Evolutionary conservation across 108 stramenopile genomes (phyloP), one percentile per base, ranked within the genome.

Genomic region (Skeletonema grethae): DNA sequence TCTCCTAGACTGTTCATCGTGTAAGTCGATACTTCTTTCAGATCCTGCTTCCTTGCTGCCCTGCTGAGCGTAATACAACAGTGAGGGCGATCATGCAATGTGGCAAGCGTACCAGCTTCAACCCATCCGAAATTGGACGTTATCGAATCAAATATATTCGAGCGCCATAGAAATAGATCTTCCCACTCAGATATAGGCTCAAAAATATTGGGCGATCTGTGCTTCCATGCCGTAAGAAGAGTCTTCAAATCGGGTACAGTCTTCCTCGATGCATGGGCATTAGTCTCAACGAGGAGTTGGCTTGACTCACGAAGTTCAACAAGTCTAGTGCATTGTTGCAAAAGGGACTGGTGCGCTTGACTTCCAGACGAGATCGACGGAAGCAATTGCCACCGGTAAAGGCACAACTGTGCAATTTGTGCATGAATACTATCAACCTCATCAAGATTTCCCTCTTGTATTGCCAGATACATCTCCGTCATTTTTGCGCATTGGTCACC

Each of bases 291-390:
- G 92, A 97, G 94, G 28, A 98, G 90, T 67, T 96, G 95, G n/a
- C 95, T 92, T 34, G 93, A 90, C 63, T 98, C 98, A 62, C 96
- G 63, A 41, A 97, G 86, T 80, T 98, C 98, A 48, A 97, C 93
- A 4, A 97, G 86, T 60, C 79, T 82, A 62, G 97, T 96, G 72
- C 96, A 97, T 56, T 88, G 84, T 58, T 95, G 94, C 15, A 97
- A 75, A 1, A 97, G 76, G 25, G 66, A 59, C 38, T 85, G 76
- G 79, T 97, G 98, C 6, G 86, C 79, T 55, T 70, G 61, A 41
- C 91, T 87, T 32, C 91, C 95, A 28, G 85, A 70, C 38, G 82
- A 70, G 67, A 96, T 58, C 9, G 53, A 32, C 8, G 93, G 92
- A 29, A 93, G 60, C 1, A 80, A 67, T 57, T 89, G 89, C 93